Conservation (phyloP, 202 grass and related monocot species). For the Panicum virgatum region DNA sequence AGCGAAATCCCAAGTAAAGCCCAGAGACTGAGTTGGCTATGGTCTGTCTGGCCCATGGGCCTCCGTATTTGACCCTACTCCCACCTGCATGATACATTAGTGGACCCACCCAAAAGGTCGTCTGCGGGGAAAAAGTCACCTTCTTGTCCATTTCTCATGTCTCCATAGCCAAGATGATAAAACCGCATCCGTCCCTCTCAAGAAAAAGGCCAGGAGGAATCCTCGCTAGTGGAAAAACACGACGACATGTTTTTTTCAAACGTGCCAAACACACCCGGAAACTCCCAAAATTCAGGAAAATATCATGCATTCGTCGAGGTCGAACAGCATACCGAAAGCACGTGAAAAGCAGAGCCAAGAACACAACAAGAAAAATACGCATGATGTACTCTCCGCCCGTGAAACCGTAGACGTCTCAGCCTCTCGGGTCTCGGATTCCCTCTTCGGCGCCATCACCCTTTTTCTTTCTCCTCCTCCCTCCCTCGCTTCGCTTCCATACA, state of each 20-base stretch:
- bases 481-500: not conserved
- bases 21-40: no score
- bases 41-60: no score
- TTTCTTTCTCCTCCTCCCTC: no score
- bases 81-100: not conserved
- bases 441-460: not conserved
- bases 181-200: not conserved
- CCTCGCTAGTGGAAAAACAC: not conserved
- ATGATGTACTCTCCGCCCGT: not conserved
- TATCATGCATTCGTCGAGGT: not conserved
- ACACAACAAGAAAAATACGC: no score
- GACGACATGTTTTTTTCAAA: not conserved
- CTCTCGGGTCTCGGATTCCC: not conserved
- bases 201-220: not conserved
- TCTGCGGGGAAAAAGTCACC: not conserved
- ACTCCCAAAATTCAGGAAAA: not conserved
- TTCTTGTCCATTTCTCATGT: not conserved
- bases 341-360: not conserved
- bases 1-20: no score
- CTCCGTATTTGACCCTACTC: no score
- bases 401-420: constrained; percentile 1
- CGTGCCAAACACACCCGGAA: constrained; percentile 11
- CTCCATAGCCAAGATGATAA: not conserved
- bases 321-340: not conserved
- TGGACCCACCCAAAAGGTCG: constrained; percentile 19